These are phyloP conservation scores for Candida sp. DNA, from an alignment of 1,139 yeast genomes.

Conservation along the genomic window DNA sequence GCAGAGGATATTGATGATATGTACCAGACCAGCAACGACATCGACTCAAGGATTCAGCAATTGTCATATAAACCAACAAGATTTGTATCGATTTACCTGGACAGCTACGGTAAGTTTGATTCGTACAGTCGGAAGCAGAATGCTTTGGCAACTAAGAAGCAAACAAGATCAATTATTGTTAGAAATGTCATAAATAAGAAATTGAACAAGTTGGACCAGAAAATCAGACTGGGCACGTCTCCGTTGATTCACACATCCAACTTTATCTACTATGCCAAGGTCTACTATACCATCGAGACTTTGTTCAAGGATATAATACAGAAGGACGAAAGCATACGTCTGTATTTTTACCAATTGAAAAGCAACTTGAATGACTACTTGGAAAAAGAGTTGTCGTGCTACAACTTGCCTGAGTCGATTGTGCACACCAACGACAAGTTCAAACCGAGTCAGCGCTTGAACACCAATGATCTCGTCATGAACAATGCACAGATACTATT, in stretches of 20 bases:
- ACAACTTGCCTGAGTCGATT: slow-evolving; percentile 17
- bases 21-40: slow-evolving; percentile 39
- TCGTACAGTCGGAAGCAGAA: slow-evolving; percentile 19
- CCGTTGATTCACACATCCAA: slow-evolving; percentile 29
- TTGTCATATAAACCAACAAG: slow-evolving; percentile 36
- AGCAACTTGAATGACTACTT: slow-evolving; percentile 26
- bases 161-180: slow-evolving; percentile 23
- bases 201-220: slow-evolving; percentile 23
- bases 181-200: slow-evolving; percentile 33
- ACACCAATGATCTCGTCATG: slow-evolving; percentile 12
- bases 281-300: slow-evolving; percentile 34
- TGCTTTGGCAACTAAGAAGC: slow-evolving; percentile 19
- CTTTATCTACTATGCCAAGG: slow-evolving; percentile 38
- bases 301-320: slow-evolving; percentile 26
- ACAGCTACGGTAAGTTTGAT: slow-evolving; percentile 25
- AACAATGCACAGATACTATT: slow-evolving; percentile 5
- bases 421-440: slow-evolving; percentile 19
- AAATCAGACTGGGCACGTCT: slow-evolving; percentile 9
- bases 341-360: slow-evolving; percentile 27
- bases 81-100: slow-evolving; percentile 32
- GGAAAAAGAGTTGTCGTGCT: slow-evolving; percentile 29
- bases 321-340: slow-evolving; percentile 17
- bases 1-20: slow-evolving; percentile 70
- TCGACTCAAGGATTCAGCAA: slow-evolving; percentile 32
- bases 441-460: slow-evolving; percentile 18